Conservation (phyloP, 2,329 filamentous ascomycete species). For the Escovopsis weberi region DNA sequence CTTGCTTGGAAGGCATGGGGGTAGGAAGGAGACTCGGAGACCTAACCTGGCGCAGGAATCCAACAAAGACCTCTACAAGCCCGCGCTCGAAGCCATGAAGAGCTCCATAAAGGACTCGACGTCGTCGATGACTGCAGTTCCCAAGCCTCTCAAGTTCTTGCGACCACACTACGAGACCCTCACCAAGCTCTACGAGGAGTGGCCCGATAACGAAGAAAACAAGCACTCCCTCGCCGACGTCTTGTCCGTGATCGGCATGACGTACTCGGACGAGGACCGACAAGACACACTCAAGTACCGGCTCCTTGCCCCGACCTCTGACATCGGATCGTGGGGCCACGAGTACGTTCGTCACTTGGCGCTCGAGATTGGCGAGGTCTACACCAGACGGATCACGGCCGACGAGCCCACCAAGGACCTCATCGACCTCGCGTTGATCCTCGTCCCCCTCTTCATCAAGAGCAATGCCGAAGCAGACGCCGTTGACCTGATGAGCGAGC, state of each 20-base stretch:
- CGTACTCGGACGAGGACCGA: constrained; percentile 89
- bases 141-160: constrained; percentile 95
- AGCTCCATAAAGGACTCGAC: constrained; percentile 98
- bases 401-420: constrained; percentile 77
- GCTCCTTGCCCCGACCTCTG: constrained; percentile 73
- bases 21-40: not conserved
- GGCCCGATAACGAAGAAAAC: constrained; percentile 67
- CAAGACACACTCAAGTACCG: constrained; percentile 95
- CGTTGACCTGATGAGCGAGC: constrained; percentile 89
- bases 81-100: constrained; percentile 91
- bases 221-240: constrained; percentile 90
- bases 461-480: constrained; percentile 98
- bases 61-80: constrained; percentile 76
- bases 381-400: constrained; percentile 70
- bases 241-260: constrained; percentile 96
- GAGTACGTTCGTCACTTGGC: constrained; percentile 95
- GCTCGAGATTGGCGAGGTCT: constrained; percentile 90
- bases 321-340: constrained; percentile 95
- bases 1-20: not conserved
- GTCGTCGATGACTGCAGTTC: constrained; percentile 97
- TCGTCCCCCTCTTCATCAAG: constrained; percentile 90
- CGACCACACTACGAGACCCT: constrained; percentile 90
- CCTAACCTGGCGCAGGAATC: constrained; percentile 48
- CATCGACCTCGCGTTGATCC: constrained; percentile 64
- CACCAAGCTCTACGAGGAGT: constrained; percentile 76